Evolutionary conservation across 441 rosid species (phyloP), one percentile per base, ranked within the genome.

Genomic region (Heliophila coronopifolia): DNA sequence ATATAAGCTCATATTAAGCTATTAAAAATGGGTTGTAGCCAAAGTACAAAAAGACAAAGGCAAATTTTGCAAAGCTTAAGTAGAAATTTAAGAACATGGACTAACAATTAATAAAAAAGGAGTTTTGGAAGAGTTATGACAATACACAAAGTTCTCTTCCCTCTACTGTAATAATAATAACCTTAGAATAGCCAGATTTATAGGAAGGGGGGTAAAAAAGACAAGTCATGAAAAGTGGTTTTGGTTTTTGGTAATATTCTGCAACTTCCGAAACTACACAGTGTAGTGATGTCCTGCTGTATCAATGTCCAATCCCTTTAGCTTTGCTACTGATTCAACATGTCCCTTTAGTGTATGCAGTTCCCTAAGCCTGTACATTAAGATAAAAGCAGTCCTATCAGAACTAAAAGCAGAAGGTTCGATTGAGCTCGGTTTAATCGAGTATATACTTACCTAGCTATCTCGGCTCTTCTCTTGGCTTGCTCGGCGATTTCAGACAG

Each of bases 281-380:
- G 96, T 91, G 56, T 87, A 91, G 73, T 91, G 96, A 65, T 84
- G 93, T 73, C 89, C 90, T 58, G 86, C 86, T 2, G 94, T 84
- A 26, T 90, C 96, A 33, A 86, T 86, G 63, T 90, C 96, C 69
- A 90, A 72, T 9, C 97, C 97, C 70, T 86, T 86, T 25, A 90
- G 87, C 73, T 90, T 86, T 63, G 82, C 98, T 23, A 91, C 98
- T 1, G 98, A 91, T 58, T 91, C 96, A 0, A 84, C 98, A 9
- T 87, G 98, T 11, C 98, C 98, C 67, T 87, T 91, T 51, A 91
- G 77, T 1, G 98, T 91, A 66, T 69, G 86, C 50, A 91, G 84
- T 78, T 91, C 98, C 28, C 96, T 74, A 43, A 91, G 91, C 88
- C 95, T 86, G 46, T 58, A n/a, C 41, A 39, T 32, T 30, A 13